Percentiles rank a stretch among this genome's conserved stretches.
Evolutionary conservation across 23 red algal species (phyloP).

Genomic region (Gracilaria gracilis): DNA sequence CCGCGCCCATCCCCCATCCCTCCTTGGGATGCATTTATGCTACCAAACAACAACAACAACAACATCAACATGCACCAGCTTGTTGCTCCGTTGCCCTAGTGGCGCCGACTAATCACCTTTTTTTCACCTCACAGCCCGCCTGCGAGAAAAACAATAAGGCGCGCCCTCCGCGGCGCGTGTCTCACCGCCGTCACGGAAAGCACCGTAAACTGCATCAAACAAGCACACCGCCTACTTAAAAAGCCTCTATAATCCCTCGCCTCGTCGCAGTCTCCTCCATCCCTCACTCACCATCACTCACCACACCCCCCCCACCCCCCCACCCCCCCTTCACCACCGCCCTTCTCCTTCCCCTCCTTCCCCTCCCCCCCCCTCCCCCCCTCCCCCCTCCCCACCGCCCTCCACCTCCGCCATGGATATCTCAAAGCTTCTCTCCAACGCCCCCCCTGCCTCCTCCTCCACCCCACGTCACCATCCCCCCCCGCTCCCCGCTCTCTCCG

Average conservation of each 20-base stretch:
- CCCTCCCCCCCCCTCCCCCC: too few species aligned
- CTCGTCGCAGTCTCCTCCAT: neutral
- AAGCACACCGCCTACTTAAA: neutral
- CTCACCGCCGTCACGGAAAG: too few species aligned
- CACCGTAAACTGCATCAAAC: too few species aligned
- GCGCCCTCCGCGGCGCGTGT: too few species aligned
- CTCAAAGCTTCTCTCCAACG: neutral
- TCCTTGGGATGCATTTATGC: neutral
- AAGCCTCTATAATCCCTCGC: conserved; percentile 3
- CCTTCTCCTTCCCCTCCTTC: neutral
- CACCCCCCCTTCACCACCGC: neutral
- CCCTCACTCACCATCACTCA: neutral
- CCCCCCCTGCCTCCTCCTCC: neutral
- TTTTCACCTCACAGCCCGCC: too few species aligned
- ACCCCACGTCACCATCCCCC: neutral
- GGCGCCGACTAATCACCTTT: too few species aligned
- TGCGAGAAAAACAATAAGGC: too few species aligned
- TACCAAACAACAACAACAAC: too few species aligned
- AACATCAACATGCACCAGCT: neutral
- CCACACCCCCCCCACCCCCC: too few species aligned
- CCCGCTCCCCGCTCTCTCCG: neutral
- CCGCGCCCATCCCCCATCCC: neutral
- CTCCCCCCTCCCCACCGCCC: too few species aligned
- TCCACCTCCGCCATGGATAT: neutral
- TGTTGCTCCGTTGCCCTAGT: neutral